Conservation (phyloP, 139 green algal genomes). For the Tetraselmis striata region DNA sequence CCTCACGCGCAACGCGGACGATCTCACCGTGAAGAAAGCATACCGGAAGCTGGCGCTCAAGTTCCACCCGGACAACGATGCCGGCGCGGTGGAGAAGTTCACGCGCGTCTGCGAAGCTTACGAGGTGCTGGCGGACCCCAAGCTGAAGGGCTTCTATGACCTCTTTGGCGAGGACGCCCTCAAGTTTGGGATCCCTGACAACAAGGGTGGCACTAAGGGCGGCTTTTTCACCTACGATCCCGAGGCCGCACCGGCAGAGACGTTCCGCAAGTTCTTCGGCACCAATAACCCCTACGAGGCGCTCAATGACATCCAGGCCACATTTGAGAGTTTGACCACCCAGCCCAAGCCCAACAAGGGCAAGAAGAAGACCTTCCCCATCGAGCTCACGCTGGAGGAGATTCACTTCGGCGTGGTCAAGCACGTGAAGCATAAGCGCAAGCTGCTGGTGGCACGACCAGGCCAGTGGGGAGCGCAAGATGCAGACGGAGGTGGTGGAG, state of each 20-base stretch:
- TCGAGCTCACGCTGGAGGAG: slow-evolving; percentile 64
- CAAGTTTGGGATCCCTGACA: slow-evolving; percentile 53
- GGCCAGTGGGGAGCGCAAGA: slow-evolving; percentile 14
- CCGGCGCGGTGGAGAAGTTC: slow-evolving; percentile 37
- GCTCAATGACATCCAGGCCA: slow-evolving; percentile 44
- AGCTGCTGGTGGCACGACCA: slow-evolving; percentile 32
- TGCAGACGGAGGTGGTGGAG: slow-evolving; percentile 36
- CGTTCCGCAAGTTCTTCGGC: slow-evolving; percentile 70
- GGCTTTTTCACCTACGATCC: slow-evolving; percentile 42
- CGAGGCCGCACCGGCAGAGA: slow-evolving; percentile 24
- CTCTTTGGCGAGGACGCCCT: slow-evolving; percentile 63
- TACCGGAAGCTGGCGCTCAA: slow-evolving; percentile 61
- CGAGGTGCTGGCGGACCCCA: slow-evolving; percentile 62
- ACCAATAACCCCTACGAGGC: slow-evolving; percentile 73
- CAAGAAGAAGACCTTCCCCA: slow-evolving; percentile 47
- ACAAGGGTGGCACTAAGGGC: slow-evolving; percentile 16
- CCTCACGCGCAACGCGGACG: slow-evolving; percentile 34
- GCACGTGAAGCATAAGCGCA: slow-evolving; percentile 53
- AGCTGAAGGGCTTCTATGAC: slow-evolving; percentile 64
- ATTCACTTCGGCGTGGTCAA: slow-evolving; percentile 65
- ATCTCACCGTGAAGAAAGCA: slow-evolving; percentile 60
- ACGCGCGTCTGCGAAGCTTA: slow-evolving; percentile 58
- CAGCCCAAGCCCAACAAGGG: slow-evolving; percentile 34
- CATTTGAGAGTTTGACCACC: slow-evolving; percentile 56
- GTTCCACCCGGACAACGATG: slow-evolving; percentile 66